A percentile compares a stretch with the other conserved stretches of the same genome.
phyloP scores from a whole-genome alignment of 75 land plant genomes.

The Selaginella moellendorffii region DNA sequence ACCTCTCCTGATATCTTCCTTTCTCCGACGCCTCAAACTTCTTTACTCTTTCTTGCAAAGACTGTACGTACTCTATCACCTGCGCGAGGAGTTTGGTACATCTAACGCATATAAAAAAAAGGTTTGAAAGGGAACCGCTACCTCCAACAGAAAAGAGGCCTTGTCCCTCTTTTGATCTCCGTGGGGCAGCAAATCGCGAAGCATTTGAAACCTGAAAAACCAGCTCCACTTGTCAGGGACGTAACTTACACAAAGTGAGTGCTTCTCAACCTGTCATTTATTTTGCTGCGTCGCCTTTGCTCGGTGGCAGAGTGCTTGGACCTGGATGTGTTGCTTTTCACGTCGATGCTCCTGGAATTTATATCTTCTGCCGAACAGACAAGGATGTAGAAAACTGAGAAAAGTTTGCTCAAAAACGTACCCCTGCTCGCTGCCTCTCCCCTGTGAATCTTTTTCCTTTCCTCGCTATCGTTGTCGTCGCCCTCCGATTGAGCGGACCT shows the following conservation, averaged over 20 bases:
- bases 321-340: conserved; percentile 52
- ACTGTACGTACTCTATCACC: conserved; percentile 86
- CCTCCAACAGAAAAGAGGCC: conserved; percentile 88
- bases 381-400: too few relatives aligned
- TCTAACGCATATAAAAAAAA: too few relatives aligned
- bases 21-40: conserved; percentile 64
- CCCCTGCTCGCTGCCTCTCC: too few relatives aligned
- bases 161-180: conserved; percentile 96
- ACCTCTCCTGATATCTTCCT: conserved; percentile 42
- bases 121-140: too few relatives aligned
- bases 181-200: conserved; percentile 76
- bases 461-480: background rate
- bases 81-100: conserved; percentile 21
- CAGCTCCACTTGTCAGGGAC: too few relatives aligned
- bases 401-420: too few relatives aligned
- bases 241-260: too few relatives aligned
- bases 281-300: conserved; percentile 74
- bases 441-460: background rate
- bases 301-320: conserved; percentile 92
- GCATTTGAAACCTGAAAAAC: conserved; percentile 59
- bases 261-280: conserved; percentile 57
- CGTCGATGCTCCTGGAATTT: conserved; percentile 28
- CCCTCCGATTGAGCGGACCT: background rate
- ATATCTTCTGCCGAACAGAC: background rate
- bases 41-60: conserved; percentile 64